Evolutionary conservation across 805 yeast species (phyloP), one percentile per base, ranked within the genome.

Genomic region (Candida ortonii): DNA sequence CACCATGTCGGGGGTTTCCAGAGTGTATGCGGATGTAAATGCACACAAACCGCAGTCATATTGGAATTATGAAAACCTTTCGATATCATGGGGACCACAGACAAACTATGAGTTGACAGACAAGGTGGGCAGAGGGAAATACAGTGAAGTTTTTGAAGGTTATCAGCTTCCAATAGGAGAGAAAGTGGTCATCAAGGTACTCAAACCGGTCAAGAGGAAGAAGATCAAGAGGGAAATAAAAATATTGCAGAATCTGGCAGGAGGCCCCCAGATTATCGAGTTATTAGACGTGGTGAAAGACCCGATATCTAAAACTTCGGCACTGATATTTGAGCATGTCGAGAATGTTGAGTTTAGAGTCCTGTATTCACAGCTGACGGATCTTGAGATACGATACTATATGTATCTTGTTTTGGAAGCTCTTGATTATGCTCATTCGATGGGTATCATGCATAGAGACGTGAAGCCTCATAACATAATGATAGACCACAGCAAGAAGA

Each of bases 401-500:
- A 83, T 88, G 72, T 77, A 75, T 43, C 86, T 86, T 60, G 67
- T 88, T 36, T 69, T 89, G 43, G 79, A 74, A 49, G 96, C 96
- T 9, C 68, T 89, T 47, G 95, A 89, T 56, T 89, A 76, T 58
- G 80, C 89, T 24, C 97, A 89, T 62, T 84, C 95, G 9, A 84
- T 84, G 87, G 97, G 97, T 15, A 86, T 89, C 41, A 88, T 89
- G 79, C 97, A 89, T 56, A 71, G 97, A 57, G 97, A 89, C 61
- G 96, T 89, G 36, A 89, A 89, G 61, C 97, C 97, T 8, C 95
- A 89, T 53, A 89, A 89, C 60, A 84, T 89, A 44, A 89, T 89
- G 96, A 89, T 89, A 48, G 96, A 89, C 59, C 96, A 85, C 36
- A 65, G 71, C 41, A 72, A 70, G 43, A 78, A 65, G 59, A 77